Conservation (phyloP, 2,329 filamentous ascomycete species). For the Trichoderma endophyticum region DNA sequence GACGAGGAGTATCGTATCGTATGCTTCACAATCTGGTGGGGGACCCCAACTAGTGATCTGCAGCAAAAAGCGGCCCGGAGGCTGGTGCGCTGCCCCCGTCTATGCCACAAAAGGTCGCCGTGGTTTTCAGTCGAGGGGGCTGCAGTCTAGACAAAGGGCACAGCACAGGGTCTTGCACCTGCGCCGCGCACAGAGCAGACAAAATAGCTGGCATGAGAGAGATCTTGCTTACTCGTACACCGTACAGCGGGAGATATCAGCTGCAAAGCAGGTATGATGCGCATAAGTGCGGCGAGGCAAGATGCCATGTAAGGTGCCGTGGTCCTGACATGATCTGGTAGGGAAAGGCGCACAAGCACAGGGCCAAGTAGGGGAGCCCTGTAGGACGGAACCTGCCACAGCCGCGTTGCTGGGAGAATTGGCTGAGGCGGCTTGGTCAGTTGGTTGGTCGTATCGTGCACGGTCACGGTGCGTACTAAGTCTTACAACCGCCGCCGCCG, state of each 20-base stretch:
- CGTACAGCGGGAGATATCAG: not conserved
- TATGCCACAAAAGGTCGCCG: constrained; percentile 9
- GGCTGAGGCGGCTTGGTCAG: not conserved
- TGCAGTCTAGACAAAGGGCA: not conserved
- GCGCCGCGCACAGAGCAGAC: not conserved
- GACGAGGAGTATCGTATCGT: not conserved
- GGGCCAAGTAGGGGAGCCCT: constrained; percentile 6
- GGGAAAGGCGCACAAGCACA: constrained; percentile 1
- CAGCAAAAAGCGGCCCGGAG: constrained; percentile 17
- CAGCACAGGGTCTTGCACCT: not conserved
- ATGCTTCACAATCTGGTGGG: constrained; percentile 5
- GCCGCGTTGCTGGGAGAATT: constrained; percentile 5
- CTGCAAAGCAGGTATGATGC: constrained; percentile 35
- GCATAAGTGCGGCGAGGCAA: constrained; percentile 30
- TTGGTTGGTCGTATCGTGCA: not conserved
- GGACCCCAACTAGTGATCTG: constrained; percentile 16
- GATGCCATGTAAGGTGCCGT: constrained; percentile 2
- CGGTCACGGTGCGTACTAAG: not conserved
- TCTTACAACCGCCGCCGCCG: not conserved
- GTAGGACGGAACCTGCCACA: constrained; percentile 15
- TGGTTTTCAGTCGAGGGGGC: constrained; percentile 14
- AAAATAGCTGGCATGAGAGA: not conserved
- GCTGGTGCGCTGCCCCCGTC: constrained; percentile 11
- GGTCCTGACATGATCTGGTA: constrained; percentile 1
- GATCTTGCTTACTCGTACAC: not conserved